Evolutionary conservation across 2,329 filamentous ascomycete genomes (phyloP), one percentile per base, ranked within the genome.

Genomic region (Colletotrichum tabaci): DNA sequence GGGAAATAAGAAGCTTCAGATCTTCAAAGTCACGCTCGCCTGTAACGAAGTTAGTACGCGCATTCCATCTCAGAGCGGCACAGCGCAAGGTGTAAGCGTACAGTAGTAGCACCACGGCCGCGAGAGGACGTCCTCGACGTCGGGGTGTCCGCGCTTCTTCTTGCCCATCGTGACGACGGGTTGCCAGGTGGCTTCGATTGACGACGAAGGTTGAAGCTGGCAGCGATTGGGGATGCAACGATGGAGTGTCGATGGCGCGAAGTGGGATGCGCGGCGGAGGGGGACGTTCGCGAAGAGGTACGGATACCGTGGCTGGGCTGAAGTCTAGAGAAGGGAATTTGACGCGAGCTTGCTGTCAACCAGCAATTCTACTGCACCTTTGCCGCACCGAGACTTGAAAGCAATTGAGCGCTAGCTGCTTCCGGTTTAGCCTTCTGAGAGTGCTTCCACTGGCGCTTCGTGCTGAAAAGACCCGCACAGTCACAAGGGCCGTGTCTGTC

Each of bases 61-160:
- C 35, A 23, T 63, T 40, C 13, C 26, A 5, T 16, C 13, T 21
- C 35, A 18, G 42, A 35, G 50, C 55, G 57, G 55, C 61, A 71
- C 58, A 61, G 30, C 16, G 35, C 35, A 10, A 60, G 66, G 63
- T 56, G 47, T 47, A 56, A 74, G 76, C 85, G 70, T 76, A 92
- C 96, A 99, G 86, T 99, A 99, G 85, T 98, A 99, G 86, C 96
- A 99, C 95, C 95, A 98, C 61, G 96, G 93, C 69, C 95, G 92
- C 76, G 87, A 86, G 74, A 99, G 89, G 76, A 98, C 87, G 84
- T 98, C 95, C 85, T 98, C 94, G 76, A 98, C 87, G 77, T 95
- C 91, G 74, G 94, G 94, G 79, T 94, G 92, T 76, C 91, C 90
- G 82, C 94, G 93, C 89, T 94, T 96, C 87, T 96, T 97, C 85